Base-by-base conservation (phyloP, 805 yeast genomes). In the Candida insectorum region DNA sequence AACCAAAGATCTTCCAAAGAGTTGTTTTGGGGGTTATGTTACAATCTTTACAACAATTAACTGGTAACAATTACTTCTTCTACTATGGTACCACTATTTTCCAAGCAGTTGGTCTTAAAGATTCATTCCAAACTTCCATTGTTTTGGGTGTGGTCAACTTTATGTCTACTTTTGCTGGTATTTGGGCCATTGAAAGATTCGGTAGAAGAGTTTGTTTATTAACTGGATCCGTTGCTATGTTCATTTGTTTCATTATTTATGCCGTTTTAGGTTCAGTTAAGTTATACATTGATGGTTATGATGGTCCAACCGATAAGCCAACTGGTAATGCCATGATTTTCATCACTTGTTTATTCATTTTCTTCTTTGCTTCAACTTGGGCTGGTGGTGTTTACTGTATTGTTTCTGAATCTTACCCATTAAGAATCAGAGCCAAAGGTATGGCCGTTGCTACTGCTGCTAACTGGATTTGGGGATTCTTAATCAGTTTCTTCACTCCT, bases 301-400 rank as follows among this genome's bases (percentile, higher is more conserved):
- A 60, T 49, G 59, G 58, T 31, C 62, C 72, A 33, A 51, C 57
- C 26, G 36, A 47, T 28, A 67, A 65, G 43, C 69, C 78, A 41
- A 73, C 78, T 34, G 84, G 85, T 52, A 51, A 63, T 41, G 74
- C 70, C 7, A 75, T 81, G 83, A 77, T 81, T 49, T 70, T 71
- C 49, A 64, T 81, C 34, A 70, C 86, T 6, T 77, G 84, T 60
- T 50, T 79, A 33, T 81, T 69, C 61, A 75, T 81, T 37, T 64
- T 76, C 57, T 76, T 70, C 58, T 81, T 81, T 54, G 87, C 87
- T 4, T 68, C 77, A 17, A 76, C 86, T 10, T 77, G 85, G 79
- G 87, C 85, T 24, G 85, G 87, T 39, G 76, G 78, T 43, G 75
- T 77, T 23, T 81, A 70, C 60, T 77, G 76, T 36, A 68, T 81